Evolutionary conservation across 73 alveolate genomes (phyloP).

Genomic region (Paramecium primaurelia): DNA sequence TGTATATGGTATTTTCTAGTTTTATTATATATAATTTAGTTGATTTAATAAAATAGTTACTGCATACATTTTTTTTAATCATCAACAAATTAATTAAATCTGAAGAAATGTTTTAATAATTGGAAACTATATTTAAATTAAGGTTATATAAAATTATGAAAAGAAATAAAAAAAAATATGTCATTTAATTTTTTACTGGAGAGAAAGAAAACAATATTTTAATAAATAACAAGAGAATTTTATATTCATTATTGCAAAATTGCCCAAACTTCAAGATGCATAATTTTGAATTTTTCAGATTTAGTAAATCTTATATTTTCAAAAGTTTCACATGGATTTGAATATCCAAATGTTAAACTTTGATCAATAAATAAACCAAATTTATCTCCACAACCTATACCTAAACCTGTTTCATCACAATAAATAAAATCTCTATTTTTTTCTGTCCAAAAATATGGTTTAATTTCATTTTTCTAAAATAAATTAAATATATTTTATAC

Average conservation of each 20-base stretch:
- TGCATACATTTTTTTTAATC: background rate
- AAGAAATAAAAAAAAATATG: background rate
- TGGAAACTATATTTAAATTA: background rate
- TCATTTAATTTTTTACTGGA: background rate
- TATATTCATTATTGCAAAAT: background rate
- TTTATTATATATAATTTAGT: background rate
- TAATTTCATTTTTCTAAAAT: conserved; percentile 19
- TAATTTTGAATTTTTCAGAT: background rate
- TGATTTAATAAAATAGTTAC: background rate
- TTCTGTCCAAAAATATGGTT: conserved; percentile 5
- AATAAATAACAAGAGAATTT: background rate
- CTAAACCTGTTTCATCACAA: conserved; percentile 22
- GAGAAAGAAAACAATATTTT: background rate
- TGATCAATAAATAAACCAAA: conserved; percentile 33
- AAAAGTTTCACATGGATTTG: conserved; percentile 36
- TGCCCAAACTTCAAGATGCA: conserved; percentile 23
- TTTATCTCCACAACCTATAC: conserved; percentile 43
- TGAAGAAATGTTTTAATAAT: no score
- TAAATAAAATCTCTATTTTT: background rate
- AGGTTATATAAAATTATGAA: no score
- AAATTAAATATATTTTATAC: background rate
- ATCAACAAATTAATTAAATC: background rate
- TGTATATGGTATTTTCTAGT: background rate
- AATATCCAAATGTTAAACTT: background rate
- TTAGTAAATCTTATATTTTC: conserved; percentile 20